These are phyloP conservation scores for Cystobasidium tubakii DNA, from an alignment of 768 basidiomycete species.

Conservation along the genomic window DNA sequence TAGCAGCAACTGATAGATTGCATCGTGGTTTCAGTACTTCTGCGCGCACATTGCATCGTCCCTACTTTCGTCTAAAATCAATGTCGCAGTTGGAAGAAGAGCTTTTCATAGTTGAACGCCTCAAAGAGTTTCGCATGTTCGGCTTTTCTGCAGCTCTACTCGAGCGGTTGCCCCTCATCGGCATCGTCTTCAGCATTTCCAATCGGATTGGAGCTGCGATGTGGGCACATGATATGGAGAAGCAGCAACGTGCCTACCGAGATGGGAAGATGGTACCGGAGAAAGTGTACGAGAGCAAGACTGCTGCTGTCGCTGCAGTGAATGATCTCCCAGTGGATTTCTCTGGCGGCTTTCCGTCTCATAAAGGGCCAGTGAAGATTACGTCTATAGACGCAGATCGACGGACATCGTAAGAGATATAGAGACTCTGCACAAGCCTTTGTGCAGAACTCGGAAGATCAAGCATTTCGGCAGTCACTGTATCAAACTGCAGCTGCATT, in stretches of 20 bases:
- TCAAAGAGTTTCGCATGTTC: slow-evolving; percentile 48
- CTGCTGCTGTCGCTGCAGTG: slow-evolving; percentile 32
- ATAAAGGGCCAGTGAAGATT: slow-evolving; percentile 40
- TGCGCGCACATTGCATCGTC: slow-evolving; percentile 48
- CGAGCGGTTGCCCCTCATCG: slow-evolving; percentile 51
- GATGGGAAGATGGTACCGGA: slow-evolving; percentile 38
- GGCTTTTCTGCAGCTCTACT: slow-evolving; percentile 51
- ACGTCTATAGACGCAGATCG: neutral
- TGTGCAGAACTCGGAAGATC: too few species aligned
- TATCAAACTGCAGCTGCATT: too few species aligned
- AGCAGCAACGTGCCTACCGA: slow-evolving; percentile 42
- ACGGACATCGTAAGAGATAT: too few species aligned
- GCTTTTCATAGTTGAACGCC: slow-evolving; percentile 45
- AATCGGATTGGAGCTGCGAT: slow-evolving; percentile 51
- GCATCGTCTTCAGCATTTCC: slow-evolving; percentile 51
- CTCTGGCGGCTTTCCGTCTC: slow-evolving; percentile 40
- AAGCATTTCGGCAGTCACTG: too few species aligned
- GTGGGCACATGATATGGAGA: slow-evolving; percentile 42
- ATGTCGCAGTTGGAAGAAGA: slow-evolving; percentile 48
- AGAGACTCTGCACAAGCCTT: too few species aligned
- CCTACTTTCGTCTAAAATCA: slow-evolving; percentile 51
- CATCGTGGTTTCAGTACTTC: slow-evolving; percentile 48
- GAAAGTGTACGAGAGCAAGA: slow-evolving; percentile 42
- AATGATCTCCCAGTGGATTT: slow-evolving; percentile 41
- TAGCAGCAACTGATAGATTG: too few species aligned